phyloP scores from a whole-genome alignment of 345 rosid genomes.

The Litchi chinensis region DNA sequence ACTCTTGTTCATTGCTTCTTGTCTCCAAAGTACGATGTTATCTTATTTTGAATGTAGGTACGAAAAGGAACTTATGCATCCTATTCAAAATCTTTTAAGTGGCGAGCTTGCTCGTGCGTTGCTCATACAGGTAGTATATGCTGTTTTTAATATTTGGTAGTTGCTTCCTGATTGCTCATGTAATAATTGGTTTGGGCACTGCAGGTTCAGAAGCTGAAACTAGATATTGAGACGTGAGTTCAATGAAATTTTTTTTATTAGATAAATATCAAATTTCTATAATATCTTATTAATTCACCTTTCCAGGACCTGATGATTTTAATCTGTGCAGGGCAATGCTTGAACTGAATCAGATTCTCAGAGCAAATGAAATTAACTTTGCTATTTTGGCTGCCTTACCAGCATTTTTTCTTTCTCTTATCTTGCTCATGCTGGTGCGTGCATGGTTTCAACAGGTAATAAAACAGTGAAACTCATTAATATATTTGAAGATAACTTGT shows the following conservation, averaged over 20 bases:
- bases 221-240: conserved; percentile 92
- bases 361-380: conserved; percentile 96
- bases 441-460: conserved; percentile 79
- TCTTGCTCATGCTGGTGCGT: conserved; percentile 61
- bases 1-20: neutral
- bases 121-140: conserved; percentile 78
- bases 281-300: conserved; percentile 19
- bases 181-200: conserved; percentile 25
- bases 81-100: conserved; percentile 78
- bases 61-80: conserved; percentile 82
- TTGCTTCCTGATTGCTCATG: conserved; percentile 22
- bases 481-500: neutral
- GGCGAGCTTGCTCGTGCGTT: conserved; percentile 98
- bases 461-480: neutral
- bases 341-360: conserved; percentile 90
- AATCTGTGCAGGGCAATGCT: conserved; percentile 83
- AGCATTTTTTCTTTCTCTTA: conserved; percentile 76
- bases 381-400: conserved; percentile 96
- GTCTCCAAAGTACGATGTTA: neutral
- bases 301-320: conserved; percentile 10
- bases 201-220: conserved; percentile 96
- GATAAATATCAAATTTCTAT: conserved; percentile 12
- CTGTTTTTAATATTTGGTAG: conserved; percentile 13
- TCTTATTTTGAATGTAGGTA: conserved; percentile 51
- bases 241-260: conserved; percentile 23